Evolutionary conservation across 257 asterid species (phyloP), one percentile per base, ranked within the genome.

Genomic region (Plantago ovata): DNA sequence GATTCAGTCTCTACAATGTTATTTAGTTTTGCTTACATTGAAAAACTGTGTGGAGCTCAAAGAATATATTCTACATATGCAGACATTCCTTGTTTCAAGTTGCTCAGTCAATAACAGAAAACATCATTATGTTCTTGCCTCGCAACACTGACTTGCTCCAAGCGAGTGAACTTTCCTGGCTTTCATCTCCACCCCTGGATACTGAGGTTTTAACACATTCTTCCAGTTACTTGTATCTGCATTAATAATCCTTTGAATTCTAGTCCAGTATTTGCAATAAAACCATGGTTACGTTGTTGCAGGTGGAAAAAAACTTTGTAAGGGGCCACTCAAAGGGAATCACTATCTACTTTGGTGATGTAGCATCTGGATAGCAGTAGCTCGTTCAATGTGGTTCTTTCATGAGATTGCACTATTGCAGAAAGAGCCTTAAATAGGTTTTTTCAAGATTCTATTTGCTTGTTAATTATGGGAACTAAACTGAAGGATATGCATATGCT

Each of bases 51-150:
- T n/a, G 33, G 51, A 10, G 36, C n/a, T 16, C 59, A 38, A 32
- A 23, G 24, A 14, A 56, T 20, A 23, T 41, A 19, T 18, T 36
- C 33, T 9, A 10, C 33, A 36, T 72, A 14, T 76, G 77, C 94
- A 88, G 96, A 53, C 75, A 77, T 72, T 73, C 81, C 36, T 65
- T 88, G 65, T 83, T 88, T 70, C 83, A 83, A 72, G 82, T 70
- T 49, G 94, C 94, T 57, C 83, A 78, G 67, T 52, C 67, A 22
- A 81, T 89, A 67, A 69, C 96, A 13, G 88, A 85, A 44, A 81
- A 89, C 79, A 77, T 89, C 61, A 74, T 85, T n/a, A 76, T 89
- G 87, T 89, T 65, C 71, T 78, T 85, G 72, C 97, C 95, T 43
- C 81, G 81, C 58, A 86, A 84, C 59, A 61, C 79, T 12, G 89